Evolutionary conservation across 495 filamentous ascomycete genomes (phyloP), one percentile per base, ranked within the genome.

Genomic region (Hypoxylon cercidicola): DNA sequence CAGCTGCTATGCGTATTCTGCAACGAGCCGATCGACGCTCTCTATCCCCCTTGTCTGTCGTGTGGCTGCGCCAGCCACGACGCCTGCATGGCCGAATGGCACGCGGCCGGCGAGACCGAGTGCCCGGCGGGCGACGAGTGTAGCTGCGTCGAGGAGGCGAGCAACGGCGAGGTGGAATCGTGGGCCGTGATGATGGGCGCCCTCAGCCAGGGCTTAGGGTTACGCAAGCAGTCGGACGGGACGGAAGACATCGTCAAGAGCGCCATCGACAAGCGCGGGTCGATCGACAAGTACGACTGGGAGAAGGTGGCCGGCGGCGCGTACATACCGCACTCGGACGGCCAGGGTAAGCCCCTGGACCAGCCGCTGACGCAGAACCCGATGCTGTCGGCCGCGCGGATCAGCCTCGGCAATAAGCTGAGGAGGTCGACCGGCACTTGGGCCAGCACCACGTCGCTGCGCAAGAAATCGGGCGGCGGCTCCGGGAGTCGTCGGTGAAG

Each of bases 11-110:
- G 87, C 62, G 81, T 84, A 16, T 83, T 88, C 59, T 89, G 87
- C 62, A 75, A 79, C 56, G 83, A 86, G 55, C 80, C 84, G 15
- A 77, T 88, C 52, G 78, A 78, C 46, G 82, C 81, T 0, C 73
- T 86, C 0, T 89, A 86, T 69, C 74, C 80, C 4, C 78, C 86
- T 5, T 89, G 87, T 64, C 72, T 88, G 5, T 75, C 73, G 47
- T 89, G 87, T 60, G 87, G 87, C n/a, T 88, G 87, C 60, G 82
- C 82, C 11, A 77, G 76, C 12, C 87, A 89, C 70, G 80, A 85
- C 21, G 57, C 67, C 10, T 86, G 83, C 63, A 74, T 87, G n/a
- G 71, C 77, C 50, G 74, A 82, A 67, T 81, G 84, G 77, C 76
- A 87, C 64, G 75, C 69, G 18, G 73, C 75, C 19, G 80, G 79